Conservation (phyloP, 768 basidiomycete species). For the Boletus tylopilopsis region DNA sequence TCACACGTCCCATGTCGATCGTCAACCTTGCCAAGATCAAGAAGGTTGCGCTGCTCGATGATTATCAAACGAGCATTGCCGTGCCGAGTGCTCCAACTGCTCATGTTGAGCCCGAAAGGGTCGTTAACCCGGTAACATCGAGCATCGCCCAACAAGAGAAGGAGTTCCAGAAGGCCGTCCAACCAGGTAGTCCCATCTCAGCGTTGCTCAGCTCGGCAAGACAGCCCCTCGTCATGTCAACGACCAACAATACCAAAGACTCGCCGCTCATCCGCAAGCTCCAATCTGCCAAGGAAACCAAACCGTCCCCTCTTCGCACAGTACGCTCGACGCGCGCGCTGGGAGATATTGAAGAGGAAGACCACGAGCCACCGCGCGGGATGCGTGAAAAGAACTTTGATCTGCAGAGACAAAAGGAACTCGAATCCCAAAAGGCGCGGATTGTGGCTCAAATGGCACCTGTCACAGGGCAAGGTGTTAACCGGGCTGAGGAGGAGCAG, state of each 20-base stretch:
- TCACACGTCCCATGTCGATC: constrained; percentile 56
- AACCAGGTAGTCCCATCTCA: constrained; percentile 92
- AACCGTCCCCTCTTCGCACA: constrained; percentile 51
- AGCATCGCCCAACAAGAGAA: constrained; percentile 85
- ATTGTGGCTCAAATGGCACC: constrained; percentile 94
- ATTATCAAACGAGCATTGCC: constrained; percentile 49
- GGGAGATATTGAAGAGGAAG: constrained; percentile 46
- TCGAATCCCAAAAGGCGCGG: constrained; percentile 87
- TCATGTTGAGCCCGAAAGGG: constrained; percentile 15
- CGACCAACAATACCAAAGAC: constrained; percentile 37
- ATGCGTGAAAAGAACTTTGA: constrained; percentile 38
- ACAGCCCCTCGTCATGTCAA: constrained; percentile 78
- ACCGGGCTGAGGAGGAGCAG: constrained; percentile 32
- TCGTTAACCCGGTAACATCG: constrained; percentile 44
- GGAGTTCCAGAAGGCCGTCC: constrained; percentile 95
- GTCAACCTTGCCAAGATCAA: constrained; percentile 69
- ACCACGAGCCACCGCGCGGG: constrained; percentile 38
- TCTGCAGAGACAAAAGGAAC: constrained; percentile 57
- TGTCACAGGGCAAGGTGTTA: constrained; percentile 22
- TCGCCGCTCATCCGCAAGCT: constrained; percentile 46
- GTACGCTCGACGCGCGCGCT: constrained; percentile 38
- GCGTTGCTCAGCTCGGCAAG: constrained; percentile 85
- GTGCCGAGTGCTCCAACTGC: constrained; percentile 36
- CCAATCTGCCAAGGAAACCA: constrained; percentile 48
- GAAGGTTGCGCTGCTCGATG: constrained; percentile 59